phyloP scores from a whole-genome alignment of 108 stramenopile genomes.

The Cyclostephanos tholiformis region DNA sequence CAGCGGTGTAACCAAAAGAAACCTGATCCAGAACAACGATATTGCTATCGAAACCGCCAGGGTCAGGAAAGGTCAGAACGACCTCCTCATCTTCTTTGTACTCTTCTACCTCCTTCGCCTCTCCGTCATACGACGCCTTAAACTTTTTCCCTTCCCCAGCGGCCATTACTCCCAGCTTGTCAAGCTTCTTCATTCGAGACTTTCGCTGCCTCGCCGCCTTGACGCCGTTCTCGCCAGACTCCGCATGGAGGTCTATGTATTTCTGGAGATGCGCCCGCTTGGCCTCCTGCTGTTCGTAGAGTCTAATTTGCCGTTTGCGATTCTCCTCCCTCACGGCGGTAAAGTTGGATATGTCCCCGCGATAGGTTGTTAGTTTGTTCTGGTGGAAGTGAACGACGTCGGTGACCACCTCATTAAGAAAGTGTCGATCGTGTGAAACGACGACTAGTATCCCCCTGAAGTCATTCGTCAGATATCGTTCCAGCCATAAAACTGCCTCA shows the following conservation, averaged over 20 bases:
- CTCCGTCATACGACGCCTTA: slow-evolving; percentile 65
- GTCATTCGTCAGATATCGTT: slow-evolving; percentile 78
- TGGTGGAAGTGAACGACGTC: slow-evolving; percentile 88
- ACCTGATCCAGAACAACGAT: slow-evolving; percentile 81
- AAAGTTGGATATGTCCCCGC: slow-evolving; percentile 84
- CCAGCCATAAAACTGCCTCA: slow-evolving; percentile 75
- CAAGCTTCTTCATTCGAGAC: slow-evolving; percentile 76
- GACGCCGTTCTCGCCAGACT: slow-evolving; percentile 71
- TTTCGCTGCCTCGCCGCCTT: slow-evolving; percentile 70
- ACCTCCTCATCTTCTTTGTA: slow-evolving; percentile 80
- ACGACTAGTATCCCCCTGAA: slow-evolving; percentile 84
- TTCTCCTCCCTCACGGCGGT: slow-evolving; percentile 79
- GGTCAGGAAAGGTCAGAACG: slow-evolving; percentile 79
- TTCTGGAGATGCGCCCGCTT: slow-evolving; percentile 75
- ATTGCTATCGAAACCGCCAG: slow-evolving; percentile 70
- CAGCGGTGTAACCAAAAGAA: slow-evolving; percentile 78
- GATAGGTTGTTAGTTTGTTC: slow-evolving; percentile 79
- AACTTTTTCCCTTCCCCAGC: slow-evolving; percentile 61
- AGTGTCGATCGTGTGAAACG: slow-evolving; percentile 92
- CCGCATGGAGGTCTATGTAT: slow-evolving; percentile 77
- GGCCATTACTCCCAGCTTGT: slow-evolving; percentile 68
- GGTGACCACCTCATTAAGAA: slow-evolving; percentile 88
- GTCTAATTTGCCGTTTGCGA: slow-evolving; percentile 62
- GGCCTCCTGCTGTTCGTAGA: slow-evolving; percentile 71
- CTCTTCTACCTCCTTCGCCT: slow-evolving; percentile 76